Evolutionary conservation across 2,329 filamentous ascomycete genomes (phyloP).

Genomic region (Xylaria sp.): DNA sequence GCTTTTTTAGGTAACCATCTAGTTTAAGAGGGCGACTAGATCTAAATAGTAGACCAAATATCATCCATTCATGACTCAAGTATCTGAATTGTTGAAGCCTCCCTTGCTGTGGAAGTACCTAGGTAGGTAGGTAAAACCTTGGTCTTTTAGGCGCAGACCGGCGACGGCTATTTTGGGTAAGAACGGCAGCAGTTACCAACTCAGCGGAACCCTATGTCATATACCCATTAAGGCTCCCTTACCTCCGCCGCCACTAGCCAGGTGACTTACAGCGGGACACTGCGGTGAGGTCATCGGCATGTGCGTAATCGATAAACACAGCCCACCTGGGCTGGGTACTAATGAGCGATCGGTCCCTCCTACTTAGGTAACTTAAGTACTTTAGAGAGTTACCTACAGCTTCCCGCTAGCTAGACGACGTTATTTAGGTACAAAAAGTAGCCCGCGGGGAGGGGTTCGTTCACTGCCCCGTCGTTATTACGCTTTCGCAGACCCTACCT

Average conservation of each 20-base stretch:
- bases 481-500: conserved; percentile 13
- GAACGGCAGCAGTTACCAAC: conserved; percentile 12
- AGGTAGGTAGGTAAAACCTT: neutral
- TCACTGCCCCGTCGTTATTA: neutral
- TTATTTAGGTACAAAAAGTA: conserved; percentile 13
- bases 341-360: conserved; percentile 2
- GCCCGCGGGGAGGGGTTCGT: conserved; percentile 23
- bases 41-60: neutral
- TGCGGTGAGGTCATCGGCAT: conserved; percentile 40
- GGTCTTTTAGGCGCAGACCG: neutral
- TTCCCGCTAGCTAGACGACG: neutral
- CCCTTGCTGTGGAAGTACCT: neutral
- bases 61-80: no score
- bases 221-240: neutral
- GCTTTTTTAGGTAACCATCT: no score
- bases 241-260: neutral
- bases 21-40: neutral
- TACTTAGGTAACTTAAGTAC: neutral
- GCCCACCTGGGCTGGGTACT: conserved; percentile 27
- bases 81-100: neutral
- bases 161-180: neutral
- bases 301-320: conserved; percentile 38
- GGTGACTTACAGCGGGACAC: conserved; percentile 17
- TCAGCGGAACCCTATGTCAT: conserved; percentile 12
- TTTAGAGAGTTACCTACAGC: neutral